Evolutionary conservation across 176 grass and related monocot genomes (phyloP), one percentile per base, ranked within the genome.

Genomic region (Aechmea fasciata): DNA sequence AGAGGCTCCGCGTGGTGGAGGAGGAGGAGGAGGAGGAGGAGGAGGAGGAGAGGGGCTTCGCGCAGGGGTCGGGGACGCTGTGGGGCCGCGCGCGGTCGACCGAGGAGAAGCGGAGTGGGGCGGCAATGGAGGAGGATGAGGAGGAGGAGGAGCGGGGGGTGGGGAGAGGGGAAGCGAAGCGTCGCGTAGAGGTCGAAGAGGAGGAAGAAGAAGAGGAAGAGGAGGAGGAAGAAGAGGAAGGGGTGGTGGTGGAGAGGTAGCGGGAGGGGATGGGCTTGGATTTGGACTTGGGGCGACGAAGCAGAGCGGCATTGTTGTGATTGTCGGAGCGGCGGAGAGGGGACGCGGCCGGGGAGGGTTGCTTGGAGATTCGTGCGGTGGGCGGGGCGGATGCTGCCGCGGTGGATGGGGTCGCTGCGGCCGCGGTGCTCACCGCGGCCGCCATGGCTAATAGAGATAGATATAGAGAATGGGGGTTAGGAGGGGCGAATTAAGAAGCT

Each of bases 1-100:
- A 99, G 69, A 99, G 87, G 77, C 95, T 99, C 52, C 95, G 79
- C 5, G 90, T 90, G 13, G 89, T 99, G 65, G 84, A 85, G 51
- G 79, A 69, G 65, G 78, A 83, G 51, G 78, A 71, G 65, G 84
- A 85, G 51, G 79, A 69, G 65, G 78, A 83, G 51, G 78, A 71
- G 54, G 80, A 75, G 17, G 75, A 49, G 20, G 73, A 68, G 55
- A 57, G 61, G 26, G 73, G 50, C 2, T 80, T 73, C 23, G 69
- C 66, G 15, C 62, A 77, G 66, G 80, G 72, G 74, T 53, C 51
- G 28, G 69, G 6, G 0, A 76, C 80, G 19, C 86, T 2, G 88
- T 65, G 77, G 85, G 70, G 52, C 15, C 76, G 76, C 11, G 50
- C 0, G 47, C 77, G 76, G 15, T 67, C 76, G 50, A 75, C 47